These are phyloP conservation scores for Ascoidea asiatica DNA, from an alignment of 805 yeast species.

Conservation along the genomic window DNA sequence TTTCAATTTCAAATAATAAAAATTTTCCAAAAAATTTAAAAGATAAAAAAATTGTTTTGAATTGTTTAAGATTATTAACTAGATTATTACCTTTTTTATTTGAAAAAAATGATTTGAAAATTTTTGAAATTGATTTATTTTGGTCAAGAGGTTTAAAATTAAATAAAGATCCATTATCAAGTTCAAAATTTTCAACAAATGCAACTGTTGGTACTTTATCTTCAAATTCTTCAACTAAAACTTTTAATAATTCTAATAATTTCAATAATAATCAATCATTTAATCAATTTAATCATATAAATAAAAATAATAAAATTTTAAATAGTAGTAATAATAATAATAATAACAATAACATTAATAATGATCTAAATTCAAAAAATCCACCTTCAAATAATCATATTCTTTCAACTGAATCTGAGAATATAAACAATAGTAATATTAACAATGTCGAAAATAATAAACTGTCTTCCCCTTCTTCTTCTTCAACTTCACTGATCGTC, in stretches of 20 bases:
- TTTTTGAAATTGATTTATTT: constrained; percentile 3
- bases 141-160: constrained; percentile 2
- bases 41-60: constrained; percentile 29
- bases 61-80: constrained; percentile 22
- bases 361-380: too few species aligned
- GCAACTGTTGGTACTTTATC: constrained; percentile 5
- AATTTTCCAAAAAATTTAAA: constrained; percentile 15
- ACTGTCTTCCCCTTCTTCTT: not conserved
- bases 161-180: not conserved
- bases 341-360: too few species aligned
- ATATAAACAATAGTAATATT: too few species aligned
- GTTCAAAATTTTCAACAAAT: not conserved
- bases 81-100: constrained; percentile 6
- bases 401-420: not conserved
- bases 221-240: not conserved
- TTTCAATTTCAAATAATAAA: constrained; percentile 12
- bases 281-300: too few species aligned
- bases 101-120: not conserved
- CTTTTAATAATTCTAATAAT: not conserved
- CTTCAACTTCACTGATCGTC: not conserved
- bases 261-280: not conserved
- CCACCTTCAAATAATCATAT: not conserved
- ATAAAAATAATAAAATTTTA: too few species aligned
- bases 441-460: not conserved
- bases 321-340: too few species aligned